These are phyloP conservation scores for Rhizophagus prolifer DNA, from an alignment of 192 early-diverging fungal species.

Conservation along the genomic window DNA sequence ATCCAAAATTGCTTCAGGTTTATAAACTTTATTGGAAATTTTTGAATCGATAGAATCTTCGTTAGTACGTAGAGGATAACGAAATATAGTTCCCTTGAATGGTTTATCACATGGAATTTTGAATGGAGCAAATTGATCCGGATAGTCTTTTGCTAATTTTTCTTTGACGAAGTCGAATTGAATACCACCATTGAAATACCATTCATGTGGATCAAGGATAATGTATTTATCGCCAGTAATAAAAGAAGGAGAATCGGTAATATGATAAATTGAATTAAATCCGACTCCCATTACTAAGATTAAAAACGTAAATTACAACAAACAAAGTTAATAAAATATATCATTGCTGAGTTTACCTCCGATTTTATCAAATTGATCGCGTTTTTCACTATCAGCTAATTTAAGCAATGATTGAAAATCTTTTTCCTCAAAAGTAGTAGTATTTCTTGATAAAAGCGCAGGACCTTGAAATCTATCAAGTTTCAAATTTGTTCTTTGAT, in stretches of 20 bases:
- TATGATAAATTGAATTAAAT: conserved; percentile 36
- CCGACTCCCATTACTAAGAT: background rate
- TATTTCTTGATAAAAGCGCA: conserved; percentile 26
- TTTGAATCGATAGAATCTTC: conserved; percentile 29
- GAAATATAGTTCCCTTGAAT: conserved; percentile 40
- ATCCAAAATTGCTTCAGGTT: conserved; percentile 29
- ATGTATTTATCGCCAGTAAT: conserved; percentile 34
- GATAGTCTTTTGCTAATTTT: background rate
- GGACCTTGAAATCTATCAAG: conserved; percentile 30
- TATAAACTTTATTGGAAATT: conserved; percentile 31
- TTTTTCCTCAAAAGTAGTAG: conserved; percentile 22
- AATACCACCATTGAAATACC: conserved; percentile 30
- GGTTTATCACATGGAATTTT: conserved; percentile 14
- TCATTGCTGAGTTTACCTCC: background rate
- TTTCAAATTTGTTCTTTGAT: too few relatives aligned
- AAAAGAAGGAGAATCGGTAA: conserved; percentile 40
- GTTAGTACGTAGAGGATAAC: conserved; percentile 38
- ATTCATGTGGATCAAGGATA: conserved; percentile 39
- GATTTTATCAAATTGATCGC: conserved; percentile 1
- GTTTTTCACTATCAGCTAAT: conserved; percentile 33
- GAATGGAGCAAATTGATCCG: conserved; percentile 39
- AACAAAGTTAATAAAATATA: too few relatives aligned
- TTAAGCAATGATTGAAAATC: conserved; percentile 27
- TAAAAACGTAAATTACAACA: too few relatives aligned
- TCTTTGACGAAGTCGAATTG: conserved; percentile 23